Base-by-base conservation (phyloP, 2,329 filamentous ascomycete species). In the Fusarium sp. region DNA sequence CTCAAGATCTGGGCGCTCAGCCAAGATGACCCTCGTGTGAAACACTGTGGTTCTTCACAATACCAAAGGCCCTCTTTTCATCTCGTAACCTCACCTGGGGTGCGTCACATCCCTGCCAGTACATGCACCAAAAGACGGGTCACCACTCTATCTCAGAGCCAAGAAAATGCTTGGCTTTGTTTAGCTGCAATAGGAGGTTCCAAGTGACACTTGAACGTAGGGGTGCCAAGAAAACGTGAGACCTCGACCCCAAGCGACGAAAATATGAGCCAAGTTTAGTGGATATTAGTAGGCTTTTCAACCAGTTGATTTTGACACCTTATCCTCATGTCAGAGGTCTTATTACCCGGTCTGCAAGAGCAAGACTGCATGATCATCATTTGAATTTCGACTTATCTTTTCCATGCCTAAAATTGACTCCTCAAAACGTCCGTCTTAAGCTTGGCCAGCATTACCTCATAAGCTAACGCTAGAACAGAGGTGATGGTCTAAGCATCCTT, bases 61-160 rank as follows among this genome's bases (percentile, higher is more conserved):
- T 37, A 23, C 37, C 35, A 66, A 33, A 46, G 65, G 46, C 56
- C 70, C 70, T 73, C 70, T 72, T 72, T 73, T 72, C 65, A 72
- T 70, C 56, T 66, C 27, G 27, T 54, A 49, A 37, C 39, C 11
- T 35, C 31, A 25, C 35, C 18, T 21, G 52, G 64, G 41, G 46
- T 39, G 19, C 33, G 45, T 69, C 59, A 66, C 37, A 39, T 61
- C 51, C 69, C 60, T 70, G 58, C 46, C 29, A 31, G 35, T 42
- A 59, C 46, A 63, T 58, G 49, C 64, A 52, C 64, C 54, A 65
- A 48, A 29, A 29, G 39, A 55, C 69, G 52, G 66, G 61, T 39
- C 29, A 29, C 41, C 59, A 73, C 66, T 73, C 35, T 71, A 73
- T 71, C 70, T 73, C 29, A 45, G 61, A 69, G 71, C 71, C 63